Base-by-base conservation (phyloP, 2,329 filamentous ascomycete genomes). In the Macrophomina pseudophaseolina region DNA sequence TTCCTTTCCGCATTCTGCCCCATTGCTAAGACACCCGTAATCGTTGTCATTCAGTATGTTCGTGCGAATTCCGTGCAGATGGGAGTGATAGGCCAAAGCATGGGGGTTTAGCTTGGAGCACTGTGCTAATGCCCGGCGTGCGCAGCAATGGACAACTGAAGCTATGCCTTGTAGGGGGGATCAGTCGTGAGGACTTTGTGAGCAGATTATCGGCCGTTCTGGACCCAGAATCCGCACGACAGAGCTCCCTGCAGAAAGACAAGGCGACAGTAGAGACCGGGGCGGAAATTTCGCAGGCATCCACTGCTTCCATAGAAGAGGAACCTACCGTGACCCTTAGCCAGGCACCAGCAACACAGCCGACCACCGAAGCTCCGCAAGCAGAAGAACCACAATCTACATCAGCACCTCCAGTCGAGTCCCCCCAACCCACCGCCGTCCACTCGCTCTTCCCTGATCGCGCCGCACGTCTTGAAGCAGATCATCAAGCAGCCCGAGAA, bases 1-100 rank as follows among this genome's bases (percentile, higher is more conserved):
- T 96, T 93, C 73, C 83, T 98, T 14, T 86, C 89, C 9, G 91
- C 92, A 53, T 91, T 97, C 73, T 96, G 92, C 72, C 91, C 92
- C 0, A 82, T 97, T n/a, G 86, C 87, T 1, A 88, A 88, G 70
- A 88, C 88, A n/a, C 94, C 94, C 0, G 91, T 91, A 1, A 80
- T 97, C 8, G 85, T 97, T 16, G 82, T 96, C 23, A 94, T 97
- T 71, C 88, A 89, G 86, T 90, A 81, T 16, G 68, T 67, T 30
- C 35, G 5, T 6, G 16, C 38, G 30, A 11, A 35, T 16, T 23
- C n/a, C 9, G 30, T n/a, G 42, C 14, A 33, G 12, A 38, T 7
- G 8, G 8, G 32, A 35, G n/a, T 5, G 28, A 28, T 44, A 30
- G 2, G 18, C 4, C 16, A 33, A 6, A 4, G 5, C n/a, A 12